These are phyloP conservation scores for Stephania yunnanensis DNA, from an alignment of 164 flowering plant genomes.

Conservation along the genomic window DNA sequence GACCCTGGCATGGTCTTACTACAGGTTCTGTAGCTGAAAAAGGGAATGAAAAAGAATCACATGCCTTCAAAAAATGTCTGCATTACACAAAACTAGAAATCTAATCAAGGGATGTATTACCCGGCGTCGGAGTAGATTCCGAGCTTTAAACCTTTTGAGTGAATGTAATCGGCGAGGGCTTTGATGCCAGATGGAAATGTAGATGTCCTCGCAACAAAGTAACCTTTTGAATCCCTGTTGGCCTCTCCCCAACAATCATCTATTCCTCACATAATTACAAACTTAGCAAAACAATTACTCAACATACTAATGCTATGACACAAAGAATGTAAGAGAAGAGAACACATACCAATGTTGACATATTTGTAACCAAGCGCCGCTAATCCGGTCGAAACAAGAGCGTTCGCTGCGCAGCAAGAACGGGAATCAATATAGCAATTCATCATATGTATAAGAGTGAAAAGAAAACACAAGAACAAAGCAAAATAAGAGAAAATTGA, in stretches of 20 bases:
- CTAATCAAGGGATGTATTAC: conserved; percentile 13
- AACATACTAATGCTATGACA: not conserved
- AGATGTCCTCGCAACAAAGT: conserved; percentile 27
- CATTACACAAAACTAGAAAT: not conserved
- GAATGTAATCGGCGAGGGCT: conserved; percentile 46
- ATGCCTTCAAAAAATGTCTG: not conserved
- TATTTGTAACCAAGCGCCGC: conserved; percentile 38
- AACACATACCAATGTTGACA: conserved; percentile 30
- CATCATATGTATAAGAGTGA: not conserved
- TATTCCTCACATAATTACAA: conserved; percentile 1
- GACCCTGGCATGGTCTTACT: conserved; percentile 52
- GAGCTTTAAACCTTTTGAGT: conserved; percentile 37
- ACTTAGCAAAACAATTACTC: not conserved
- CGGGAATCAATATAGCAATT: not conserved
- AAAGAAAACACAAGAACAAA: not conserved
- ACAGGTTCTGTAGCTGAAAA: conserved; percentile 35
- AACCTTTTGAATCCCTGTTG: conserved; percentile 25
- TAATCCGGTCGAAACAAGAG: conserved; percentile 38
- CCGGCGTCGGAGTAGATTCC: conserved; percentile 52
- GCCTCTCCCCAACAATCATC: conserved; percentile 60
- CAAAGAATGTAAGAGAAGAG: not conserved
- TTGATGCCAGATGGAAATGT: conserved; percentile 55
- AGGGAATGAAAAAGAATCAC: not conserved
- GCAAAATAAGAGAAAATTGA: not conserved
- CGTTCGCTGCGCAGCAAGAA: conserved; percentile 30